Conservation (phyloP, 2,329 filamentous ascomycete species). For the Ophiocordyceps robertsii region DNA sequence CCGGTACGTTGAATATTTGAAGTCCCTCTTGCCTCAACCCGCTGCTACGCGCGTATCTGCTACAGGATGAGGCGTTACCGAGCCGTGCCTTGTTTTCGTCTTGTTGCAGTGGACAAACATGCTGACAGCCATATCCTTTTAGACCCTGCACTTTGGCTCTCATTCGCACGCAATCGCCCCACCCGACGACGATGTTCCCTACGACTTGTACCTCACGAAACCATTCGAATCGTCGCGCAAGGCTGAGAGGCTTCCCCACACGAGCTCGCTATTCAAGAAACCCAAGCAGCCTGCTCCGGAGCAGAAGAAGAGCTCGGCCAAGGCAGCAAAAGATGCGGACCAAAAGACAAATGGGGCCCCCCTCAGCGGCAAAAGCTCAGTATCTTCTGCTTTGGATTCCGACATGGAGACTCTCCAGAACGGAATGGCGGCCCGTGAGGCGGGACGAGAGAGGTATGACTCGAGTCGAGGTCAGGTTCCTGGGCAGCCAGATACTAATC, state of each 20-base stretch:
- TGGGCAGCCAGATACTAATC: slow-evolving; percentile 12
- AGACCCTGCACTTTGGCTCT: slow-evolving; percentile 42
- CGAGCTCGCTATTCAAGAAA: slow-evolving; percentile 36
- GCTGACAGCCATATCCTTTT: background rate
- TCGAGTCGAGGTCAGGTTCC: slow-evolving; percentile 3
- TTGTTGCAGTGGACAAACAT: background rate
- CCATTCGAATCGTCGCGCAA: slow-evolving; percentile 31
- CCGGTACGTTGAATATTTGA: slow-evolving; percentile 29
- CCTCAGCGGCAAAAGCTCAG: slow-evolving; percentile 17
- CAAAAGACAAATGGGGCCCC: slow-evolving; percentile 16
- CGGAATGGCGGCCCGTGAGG: slow-evolving; percentile 21
- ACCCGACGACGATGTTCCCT: slow-evolving; percentile 30
- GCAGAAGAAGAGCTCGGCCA: slow-evolving; percentile 11
- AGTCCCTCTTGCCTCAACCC: background rate
- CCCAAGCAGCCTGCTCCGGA: slow-evolving; percentile 12
- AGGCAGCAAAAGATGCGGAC: slow-evolving; percentile 16
- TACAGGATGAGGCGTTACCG: background rate
- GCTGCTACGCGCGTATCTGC: background rate
- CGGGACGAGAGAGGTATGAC: slow-evolving; percentile 21
- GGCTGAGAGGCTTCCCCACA: slow-evolving; percentile 35
- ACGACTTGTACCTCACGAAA: slow-evolving; percentile 43
- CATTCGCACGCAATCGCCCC: slow-evolving; percentile 32
- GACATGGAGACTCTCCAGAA: slow-evolving; percentile 37
- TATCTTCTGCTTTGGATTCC: slow-evolving; percentile 29
- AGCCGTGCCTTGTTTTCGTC: background rate